These are phyloP conservation scores for Fusarium heterosporum DNA, from an alignment of 2,329 filamentous ascomycete species.

Conservation along the genomic window DNA sequence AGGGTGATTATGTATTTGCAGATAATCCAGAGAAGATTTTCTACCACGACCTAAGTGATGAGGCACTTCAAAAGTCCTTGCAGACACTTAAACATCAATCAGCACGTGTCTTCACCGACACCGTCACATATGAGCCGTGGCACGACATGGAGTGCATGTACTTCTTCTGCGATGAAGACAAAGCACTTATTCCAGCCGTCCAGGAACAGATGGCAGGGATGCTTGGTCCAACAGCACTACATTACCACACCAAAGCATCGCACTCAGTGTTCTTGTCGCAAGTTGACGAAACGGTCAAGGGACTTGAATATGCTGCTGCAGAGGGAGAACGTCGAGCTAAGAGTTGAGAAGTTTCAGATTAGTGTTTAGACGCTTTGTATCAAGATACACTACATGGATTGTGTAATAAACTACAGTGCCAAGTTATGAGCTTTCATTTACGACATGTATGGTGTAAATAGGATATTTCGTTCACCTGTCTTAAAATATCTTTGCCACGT, in stretches of 20 bases:
- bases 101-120: conserved; percentile 34
- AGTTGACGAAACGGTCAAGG: conserved; percentile 28
- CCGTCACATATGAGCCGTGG: conserved; percentile 46
- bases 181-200: conserved; percentile 36
- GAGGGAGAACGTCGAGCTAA: neutral
- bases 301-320: conserved; percentile 29
- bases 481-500: neutral
- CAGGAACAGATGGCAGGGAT: conserved; percentile 40
- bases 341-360: neutral
- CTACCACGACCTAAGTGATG: conserved; percentile 43
- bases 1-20: conserved; percentile 31
- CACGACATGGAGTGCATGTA: conserved; percentile 45
- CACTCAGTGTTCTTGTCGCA: conserved; percentile 35
- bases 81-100: conserved; percentile 30
- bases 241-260: conserved; percentile 18
- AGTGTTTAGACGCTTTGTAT: neutral
- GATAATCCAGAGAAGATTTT: conserved; percentile 37
- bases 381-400: neutral
- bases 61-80: conserved; percentile 22
- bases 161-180: conserved; percentile 42
- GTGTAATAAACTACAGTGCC: neutral
- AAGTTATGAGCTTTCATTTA: neutral
- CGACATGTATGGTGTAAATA: no score
- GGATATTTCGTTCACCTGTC: neutral
- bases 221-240: conserved; percentile 11